Evolutionary conservation across 2,329 filamentous ascomycete genomes (phyloP), one percentile per base, ranked within the genome.

Genomic region (Aspergillus ibericus): DNA sequence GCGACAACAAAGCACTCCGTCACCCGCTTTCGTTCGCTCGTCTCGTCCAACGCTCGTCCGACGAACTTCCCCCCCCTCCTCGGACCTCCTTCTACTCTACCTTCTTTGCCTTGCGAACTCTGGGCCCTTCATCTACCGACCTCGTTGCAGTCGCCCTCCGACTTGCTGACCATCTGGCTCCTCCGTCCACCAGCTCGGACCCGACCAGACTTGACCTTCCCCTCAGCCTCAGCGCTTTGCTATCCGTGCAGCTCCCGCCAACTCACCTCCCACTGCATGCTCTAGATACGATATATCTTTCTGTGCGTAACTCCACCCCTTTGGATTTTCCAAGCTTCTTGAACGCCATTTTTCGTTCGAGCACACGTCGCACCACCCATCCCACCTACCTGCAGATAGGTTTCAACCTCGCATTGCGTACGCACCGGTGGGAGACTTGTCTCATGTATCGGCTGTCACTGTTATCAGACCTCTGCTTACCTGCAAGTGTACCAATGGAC

Each of bases 1-100:
- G 59, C 63, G 63, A 67, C 64, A 66, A 66, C 66, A 66, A 62
- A 66, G 61, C 64, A 66, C 46, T 48, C 61, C 56, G 58, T 63
- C 60, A 60, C 60, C 53, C 44, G 44, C 44, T 48, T 48, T 27
- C 55, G 34, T 46, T 58, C 56, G 54, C 42, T 62, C 36, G 48
- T 44, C 32, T 62, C 36, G 48, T 44, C 32, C 29, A 32, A 48
- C 32, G 40, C 40, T 58, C 29, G 44, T 52, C 35, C 48, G 25
- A 55, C 40, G 48, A 36, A n/a, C n/a, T n/a, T n/a, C n/a, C n/a
- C n/a, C 44, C 20, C 44, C 58, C 55, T 29, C 49, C 34, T 55
- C 34, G 16, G 29, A 32, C 48, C 35, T 58, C 53, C 42, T 40
- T 56, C 36, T 42, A n/a, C 48, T 57, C 40, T 25, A 25, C 22